A percentile compares a stretch with the other conserved stretches of the same genome.
Conservation (phyloP, 352 stramenopile genomes). For the Phytophthora citrophthora region DNA sequence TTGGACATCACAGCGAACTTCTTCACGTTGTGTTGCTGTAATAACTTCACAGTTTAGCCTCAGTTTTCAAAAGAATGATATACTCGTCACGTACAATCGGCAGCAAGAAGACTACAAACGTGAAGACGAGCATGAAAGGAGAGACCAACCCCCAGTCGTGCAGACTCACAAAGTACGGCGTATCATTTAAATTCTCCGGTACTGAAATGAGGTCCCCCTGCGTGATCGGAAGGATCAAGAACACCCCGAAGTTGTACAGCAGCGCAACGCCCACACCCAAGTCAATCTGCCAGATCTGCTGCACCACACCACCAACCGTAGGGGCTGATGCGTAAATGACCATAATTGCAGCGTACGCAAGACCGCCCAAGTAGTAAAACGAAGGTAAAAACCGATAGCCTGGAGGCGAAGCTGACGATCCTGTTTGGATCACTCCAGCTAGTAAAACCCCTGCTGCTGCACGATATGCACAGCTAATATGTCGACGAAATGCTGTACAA, state of each 20-base stretch:
- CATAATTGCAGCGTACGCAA: slow-evolving; percentile 69
- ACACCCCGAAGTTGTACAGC: slow-evolving; percentile 74
- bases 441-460: slow-evolving; percentile 68
- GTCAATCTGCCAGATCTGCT: slow-evolving; percentile 77
- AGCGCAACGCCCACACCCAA: slow-evolving; percentile 66
- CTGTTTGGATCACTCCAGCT: slow-evolving; percentile 62
- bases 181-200: slow-evolving; percentile 49
- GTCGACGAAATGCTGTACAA: slow-evolving; percentile 41
- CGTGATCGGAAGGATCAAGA: slow-evolving; percentile 53
- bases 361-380: slow-evolving; percentile 68
- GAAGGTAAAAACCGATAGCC: slow-evolving; percentile 59
- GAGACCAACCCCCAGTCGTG: slow-evolving; percentile 59
- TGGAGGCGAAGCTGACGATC: slow-evolving; percentile 26
- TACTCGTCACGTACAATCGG: slow-evolving; percentile 44
- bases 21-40: slow-evolving; percentile 66
- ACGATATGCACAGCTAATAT: slow-evolving; percentile 47
- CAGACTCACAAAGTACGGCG: slow-evolving; percentile 62
- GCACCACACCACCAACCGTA: slow-evolving; percentile 62
- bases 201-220: slow-evolving; percentile 50
- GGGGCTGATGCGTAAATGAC: slow-evolving; percentile 67
- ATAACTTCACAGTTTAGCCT: background rate
- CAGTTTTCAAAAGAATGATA: background rate
- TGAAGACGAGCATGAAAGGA: slow-evolving; percentile 68
- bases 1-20: slow-evolving; percentile 79
- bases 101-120: slow-evolving; percentile 61